phyloP scores from a whole-genome alignment of 1,284 basidiomycete genomes.

The Microbotryomycetes sp. region DNA sequence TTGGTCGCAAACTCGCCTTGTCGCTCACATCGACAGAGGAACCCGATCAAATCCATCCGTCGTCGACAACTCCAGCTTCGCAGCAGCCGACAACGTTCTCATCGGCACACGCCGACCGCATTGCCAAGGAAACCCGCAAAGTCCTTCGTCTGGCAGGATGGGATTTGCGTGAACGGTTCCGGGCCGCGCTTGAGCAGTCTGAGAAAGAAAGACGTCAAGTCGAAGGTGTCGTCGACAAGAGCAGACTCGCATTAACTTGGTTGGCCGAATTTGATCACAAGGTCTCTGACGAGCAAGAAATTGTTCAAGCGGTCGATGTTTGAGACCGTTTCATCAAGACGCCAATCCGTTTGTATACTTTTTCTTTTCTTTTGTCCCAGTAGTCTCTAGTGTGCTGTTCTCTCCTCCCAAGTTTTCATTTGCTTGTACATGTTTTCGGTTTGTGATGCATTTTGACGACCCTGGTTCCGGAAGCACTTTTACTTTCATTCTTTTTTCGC shows the following conservation, averaged over 20 bases:
- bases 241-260: constrained; percentile 63
- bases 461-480: not conserved
- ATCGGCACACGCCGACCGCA: constrained; percentile 61
- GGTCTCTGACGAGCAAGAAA: constrained; percentile 19
- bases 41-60: constrained; percentile 36
- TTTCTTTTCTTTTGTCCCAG: not conserved
- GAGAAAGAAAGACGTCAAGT: constrained; percentile 66
- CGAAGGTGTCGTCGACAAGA: constrained; percentile 65
- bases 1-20: constrained; percentile 60
- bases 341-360: not conserved
- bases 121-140: constrained; percentile 84
- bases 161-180: constrained; percentile 82
- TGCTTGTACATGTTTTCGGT: not conserved
- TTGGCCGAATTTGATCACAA: constrained; percentile 48
- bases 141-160: constrained; percentile 86
- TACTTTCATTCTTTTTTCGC: not conserved
- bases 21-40: constrained; percentile 45
- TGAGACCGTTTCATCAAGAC: not conserved
- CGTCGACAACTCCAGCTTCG: constrained; percentile 37
- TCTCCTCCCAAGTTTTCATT: not conserved
- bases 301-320: constrained; percentile 10
- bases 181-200: constrained; percentile 67
- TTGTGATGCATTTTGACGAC: not conserved
- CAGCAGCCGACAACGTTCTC: constrained; percentile 51
- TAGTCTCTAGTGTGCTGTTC: not conserved